These are phyloP conservation scores for Gryganskiella cystojenkinii DNA, from an alignment of 192 early-diverging fungal species.

Conservation along the genomic window DNA sequence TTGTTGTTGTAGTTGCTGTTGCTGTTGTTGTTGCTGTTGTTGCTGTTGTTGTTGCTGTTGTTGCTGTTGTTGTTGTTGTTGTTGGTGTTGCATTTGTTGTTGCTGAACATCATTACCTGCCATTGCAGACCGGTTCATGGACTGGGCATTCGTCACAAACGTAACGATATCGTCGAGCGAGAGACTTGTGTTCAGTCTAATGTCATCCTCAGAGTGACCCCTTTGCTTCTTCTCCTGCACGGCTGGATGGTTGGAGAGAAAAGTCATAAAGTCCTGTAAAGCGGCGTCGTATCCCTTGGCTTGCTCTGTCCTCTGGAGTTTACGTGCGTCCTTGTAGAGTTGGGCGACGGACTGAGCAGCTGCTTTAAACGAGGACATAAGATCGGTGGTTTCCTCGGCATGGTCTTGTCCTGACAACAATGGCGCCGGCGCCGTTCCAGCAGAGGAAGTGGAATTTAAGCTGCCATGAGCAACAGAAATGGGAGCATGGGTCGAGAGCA, in stretches of 20 bases:
- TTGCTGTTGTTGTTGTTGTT: constrained; percentile 22
- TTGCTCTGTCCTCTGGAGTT: constrained; percentile 60
- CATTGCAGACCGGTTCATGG: constrained; percentile 29
- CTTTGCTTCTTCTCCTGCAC: constrained; percentile 42
- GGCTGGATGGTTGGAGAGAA: constrained; percentile 56
- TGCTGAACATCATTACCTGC: constrained; percentile 24
- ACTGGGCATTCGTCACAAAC: constrained; percentile 37
- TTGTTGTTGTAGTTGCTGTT: constrained; percentile 26
- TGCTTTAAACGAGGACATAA: constrained; percentile 64
- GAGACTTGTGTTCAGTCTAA: constrained; percentile 33
- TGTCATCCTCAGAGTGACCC: constrained; percentile 41
- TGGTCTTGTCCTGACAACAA: not conserved
- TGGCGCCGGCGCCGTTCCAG: not conserved
- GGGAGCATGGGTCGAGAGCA: no score
- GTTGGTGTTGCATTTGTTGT: constrained; percentile 27
- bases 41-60: constrained; percentile 7
- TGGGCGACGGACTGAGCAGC: constrained; percentile 62
- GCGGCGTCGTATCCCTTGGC: constrained; percentile 63
- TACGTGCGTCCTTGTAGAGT: constrained; percentile 65
- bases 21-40: constrained; percentile 12
- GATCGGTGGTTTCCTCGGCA: constrained; percentile 52
- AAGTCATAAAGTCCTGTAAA: constrained; percentile 61
- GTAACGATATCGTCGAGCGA: constrained; percentile 40
- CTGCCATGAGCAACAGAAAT: no score
- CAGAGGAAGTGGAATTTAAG: not conserved